Evolutionary conservation across 805 yeast genomes (phyloP).

Genomic region (Metschnikowia corniflorae): DNA sequence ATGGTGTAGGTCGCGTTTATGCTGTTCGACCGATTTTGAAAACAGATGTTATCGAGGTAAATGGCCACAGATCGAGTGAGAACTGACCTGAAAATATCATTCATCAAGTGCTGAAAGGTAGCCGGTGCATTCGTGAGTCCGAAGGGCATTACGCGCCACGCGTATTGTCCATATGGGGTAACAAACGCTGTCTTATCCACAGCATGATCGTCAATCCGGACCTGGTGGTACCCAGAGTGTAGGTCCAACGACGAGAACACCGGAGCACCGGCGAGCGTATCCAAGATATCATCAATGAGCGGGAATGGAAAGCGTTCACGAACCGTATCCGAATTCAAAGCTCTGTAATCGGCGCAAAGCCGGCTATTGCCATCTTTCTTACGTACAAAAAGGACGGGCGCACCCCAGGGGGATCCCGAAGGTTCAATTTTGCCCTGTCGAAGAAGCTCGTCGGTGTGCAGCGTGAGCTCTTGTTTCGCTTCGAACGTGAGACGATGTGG

Average conservation of each 20-base stretch:
- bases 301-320: slow-evolving; percentile 7
- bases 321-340: slow-evolving; percentile 6
- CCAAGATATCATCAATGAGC: slow-evolving; percentile 6
- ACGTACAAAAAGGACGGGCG: slow-evolving; percentile 7
- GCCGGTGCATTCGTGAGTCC: slow-evolving; percentile 9
- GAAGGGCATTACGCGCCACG: slow-evolving; percentile 11
- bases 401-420: slow-evolving; percentile 6
- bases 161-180: slow-evolving; percentile 11
- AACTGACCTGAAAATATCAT: slow-evolving; percentile 1
- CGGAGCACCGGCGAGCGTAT: slow-evolving; percentile 5
- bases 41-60: slow-evolving; percentile 9
- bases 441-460: slow-evolving; percentile 1
- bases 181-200: slow-evolving; percentile 7
- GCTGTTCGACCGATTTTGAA: slow-evolving; percentile 1
- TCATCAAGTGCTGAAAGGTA: slow-evolving; percentile 9
- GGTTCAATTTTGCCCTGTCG: slow-evolving; percentile 2
- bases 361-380: slow-evolving; percentile 8
- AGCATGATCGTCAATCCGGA: slow-evolving; percentile 3
- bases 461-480: slow-evolving; percentile 3
- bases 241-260: slow-evolving; percentile 6
- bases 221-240: slow-evolving; percentile 9
- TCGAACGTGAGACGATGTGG: slow-evolving; percentile 2
- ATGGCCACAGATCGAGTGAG: slow-evolving; percentile 1
- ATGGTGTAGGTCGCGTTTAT: neutral
- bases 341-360: slow-evolving; percentile 8